Evolutionary conservation across 129 eudicot genomes (phyloP), one percentile per base, ranked within the genome.

Genomic region (Helichrysum umbraculigerum): DNA sequence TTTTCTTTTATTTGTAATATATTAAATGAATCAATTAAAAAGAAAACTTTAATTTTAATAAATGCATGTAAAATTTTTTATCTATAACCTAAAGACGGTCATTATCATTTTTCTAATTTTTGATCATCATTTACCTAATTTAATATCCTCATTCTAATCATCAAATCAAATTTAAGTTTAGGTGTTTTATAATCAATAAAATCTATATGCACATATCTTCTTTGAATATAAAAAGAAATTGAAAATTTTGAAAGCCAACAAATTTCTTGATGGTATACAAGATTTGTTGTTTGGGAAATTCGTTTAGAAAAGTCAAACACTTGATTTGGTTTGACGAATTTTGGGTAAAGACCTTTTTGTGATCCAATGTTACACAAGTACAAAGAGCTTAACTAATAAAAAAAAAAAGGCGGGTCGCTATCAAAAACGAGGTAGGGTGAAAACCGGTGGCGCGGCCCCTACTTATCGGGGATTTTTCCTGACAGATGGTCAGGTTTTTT

Each of bases 321-420:
- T 73, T 73, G 78, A 79, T 72, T 73, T 72, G 73, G 63, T 79
- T 73, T 41, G 68, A 79, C 66, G 60, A 37, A 64, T 62, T 65
- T 22, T 14, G 20, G 39, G 82, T 56, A 25, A 76, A 67, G 14
- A 76, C 44, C 73, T 68, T 77, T 73, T 73, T 66, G 71, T 32
- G 83, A 80, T 80, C 83, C 83, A 52, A 80, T 73, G 79, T 73
- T 67, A 79, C 65, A 17, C 15, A 50, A 60, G 52, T 65, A 21
- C 74, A 66, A 56, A 66, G 66, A 67, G 83, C 63, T 58, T 32
- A n/a, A 19, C 0, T 15, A 16, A 51, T 16, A 57, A 70, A 10
- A 39, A 44, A 70, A 4, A 52, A 62, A 20, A 58, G 39, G 71
- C n/a, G n/a, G n/a, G n/a, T n/a, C n/a, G n/a, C n/a, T n/a, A n/a